Conservation (phyloP, 78 protist species). For the Polysphondylium violaceum region DNA sequence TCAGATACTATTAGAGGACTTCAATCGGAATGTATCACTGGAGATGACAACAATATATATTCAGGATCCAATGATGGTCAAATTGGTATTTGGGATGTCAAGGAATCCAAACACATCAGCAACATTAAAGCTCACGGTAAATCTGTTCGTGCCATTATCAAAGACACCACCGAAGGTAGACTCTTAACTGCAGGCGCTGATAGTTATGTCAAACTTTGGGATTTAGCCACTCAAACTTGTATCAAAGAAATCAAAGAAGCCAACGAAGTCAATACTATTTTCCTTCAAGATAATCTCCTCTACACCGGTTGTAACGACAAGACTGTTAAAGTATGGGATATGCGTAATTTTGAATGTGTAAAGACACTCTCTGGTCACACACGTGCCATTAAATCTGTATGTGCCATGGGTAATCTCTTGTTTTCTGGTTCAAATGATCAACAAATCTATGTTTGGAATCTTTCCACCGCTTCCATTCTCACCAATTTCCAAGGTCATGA, state of each 20-base stretch:
- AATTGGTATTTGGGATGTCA: conserved; percentile 61
- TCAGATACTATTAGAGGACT: conserved; percentile 61
- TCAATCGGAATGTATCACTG: conserved; percentile 64
- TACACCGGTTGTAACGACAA: conserved; percentile 83
- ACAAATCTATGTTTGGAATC: conserved; percentile 68
- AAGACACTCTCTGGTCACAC: conserved; percentile 71
- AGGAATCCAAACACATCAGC: conserved; percentile 39
- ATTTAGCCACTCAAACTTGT: conserved; percentile 22
- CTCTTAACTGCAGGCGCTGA: conserved; percentile 72
- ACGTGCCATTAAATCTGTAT: conserved; percentile 73
- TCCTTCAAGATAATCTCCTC: conserved; percentile 56
- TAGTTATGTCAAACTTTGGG: conserved; percentile 49
- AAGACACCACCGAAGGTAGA: background rate
- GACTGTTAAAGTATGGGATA: conserved; percentile 84
- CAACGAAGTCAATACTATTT: conserved; percentile 54
- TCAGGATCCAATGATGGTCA: conserved; percentile 67
- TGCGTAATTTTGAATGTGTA: conserved; percentile 58
- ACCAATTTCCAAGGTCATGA: conserved; percentile 78
- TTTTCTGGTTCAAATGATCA: conserved; percentile 79
- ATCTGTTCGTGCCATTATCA: conserved; percentile 23
- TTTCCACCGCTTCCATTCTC: conserved; percentile 39
- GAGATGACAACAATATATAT: conserved; percentile 18
- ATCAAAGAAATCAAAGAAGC: conserved; percentile 61
- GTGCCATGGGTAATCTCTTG: conserved; percentile 51
- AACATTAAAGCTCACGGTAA: conserved; percentile 61